These are phyloP conservation scores for Elongisporangium anandrum DNA, from an alignment of 352 stramenopile genomes.

Conservation along the genomic window DNA sequence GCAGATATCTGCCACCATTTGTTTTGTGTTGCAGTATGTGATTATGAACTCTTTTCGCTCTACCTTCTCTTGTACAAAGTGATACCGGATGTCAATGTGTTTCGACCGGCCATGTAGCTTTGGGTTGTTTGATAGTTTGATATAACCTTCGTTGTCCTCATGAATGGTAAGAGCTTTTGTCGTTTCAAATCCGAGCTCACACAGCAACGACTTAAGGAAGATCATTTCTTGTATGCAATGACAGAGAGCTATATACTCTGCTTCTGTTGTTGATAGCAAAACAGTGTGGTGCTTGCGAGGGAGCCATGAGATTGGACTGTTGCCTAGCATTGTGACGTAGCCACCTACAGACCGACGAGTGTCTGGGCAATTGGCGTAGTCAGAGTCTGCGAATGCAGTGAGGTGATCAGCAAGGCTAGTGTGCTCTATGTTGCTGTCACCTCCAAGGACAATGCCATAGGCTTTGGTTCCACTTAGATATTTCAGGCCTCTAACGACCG, in stretches of 20 bases:
- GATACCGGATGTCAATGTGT: slow-evolving; percentile 30
- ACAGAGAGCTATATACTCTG: slow-evolving; percentile 15
- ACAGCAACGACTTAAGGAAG: slow-evolving; percentile 4
- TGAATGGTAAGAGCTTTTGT: no score
- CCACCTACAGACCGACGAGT: slow-evolving; percentile 13
- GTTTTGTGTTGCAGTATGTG: slow-evolving; percentile 18
- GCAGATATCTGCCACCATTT: slow-evolving; percentile 25
- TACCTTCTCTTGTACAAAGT: slow-evolving; percentile 27
- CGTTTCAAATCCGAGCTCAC: no score
- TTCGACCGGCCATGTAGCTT: slow-evolving; percentile 22
- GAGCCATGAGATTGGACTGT: slow-evolving; percentile 15
- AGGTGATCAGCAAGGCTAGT: slow-evolving; percentile 3
- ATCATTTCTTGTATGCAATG: slow-evolving; percentile 17
- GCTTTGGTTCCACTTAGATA: slow-evolving; percentile 11
- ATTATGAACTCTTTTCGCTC: slow-evolving; percentile 6
- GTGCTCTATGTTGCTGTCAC: not conserved
- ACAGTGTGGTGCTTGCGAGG: slow-evolving; percentile 17
- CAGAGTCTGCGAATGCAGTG: slow-evolving; percentile 8
- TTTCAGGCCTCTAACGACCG: slow-evolving; percentile 8
- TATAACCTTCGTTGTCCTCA: slow-evolving; percentile 36
- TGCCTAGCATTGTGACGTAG: slow-evolving; percentile 10
- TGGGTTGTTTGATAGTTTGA: slow-evolving; percentile 22
- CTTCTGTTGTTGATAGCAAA: slow-evolving; percentile 18
- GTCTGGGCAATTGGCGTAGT: slow-evolving; percentile 22
- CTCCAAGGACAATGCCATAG: slow-evolving; percentile 8